Percentiles rank a stretch among this genome's conserved stretches.
Conservation (phyloP, 768 basidiomycete species). For the Macrolepiota dolichaula region DNA sequence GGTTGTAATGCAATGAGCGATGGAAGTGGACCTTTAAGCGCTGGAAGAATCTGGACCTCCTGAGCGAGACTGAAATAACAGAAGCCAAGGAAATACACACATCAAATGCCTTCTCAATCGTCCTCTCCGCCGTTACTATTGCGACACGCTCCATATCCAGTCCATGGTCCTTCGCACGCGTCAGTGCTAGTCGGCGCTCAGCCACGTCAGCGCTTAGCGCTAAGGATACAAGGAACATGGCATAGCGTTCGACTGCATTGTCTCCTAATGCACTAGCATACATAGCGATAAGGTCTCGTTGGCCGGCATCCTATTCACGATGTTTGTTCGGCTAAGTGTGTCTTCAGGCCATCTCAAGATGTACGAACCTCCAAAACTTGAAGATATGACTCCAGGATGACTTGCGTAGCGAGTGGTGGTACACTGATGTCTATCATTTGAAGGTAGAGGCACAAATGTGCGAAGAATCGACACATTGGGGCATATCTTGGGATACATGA, state of each 20-base stretch:
- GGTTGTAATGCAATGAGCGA: slow-evolving; percentile 56
- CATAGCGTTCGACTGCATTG: slow-evolving; percentile 90
- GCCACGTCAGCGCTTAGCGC: slow-evolving; percentile 58
- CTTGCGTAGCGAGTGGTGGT: slow-evolving; percentile 71
- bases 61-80: background rate
- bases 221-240: slow-evolving; percentile 80
- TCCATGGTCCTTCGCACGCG: slow-evolving; percentile 78
- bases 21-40: slow-evolving; percentile 54
- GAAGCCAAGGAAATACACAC: slow-evolving; percentile 27
- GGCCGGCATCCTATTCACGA: slow-evolving; percentile 56
- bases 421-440: slow-evolving; percentile 76
- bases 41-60: slow-evolving; percentile 44
- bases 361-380: slow-evolving; percentile 73
- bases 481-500: background rate
- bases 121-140: slow-evolving; percentile 71
- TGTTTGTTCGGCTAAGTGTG: background rate
- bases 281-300: slow-evolving; percentile 86
- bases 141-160: slow-evolving; percentile 83
- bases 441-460: slow-evolving; percentile 87
- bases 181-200: slow-evolving; percentile 68
- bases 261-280: slow-evolving; percentile 90
- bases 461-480: slow-evolving; percentile 79
- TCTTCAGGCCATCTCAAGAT: background rate
- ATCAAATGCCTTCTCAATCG: slow-evolving; percentile 67
- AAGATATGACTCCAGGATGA: slow-evolving; percentile 86